phyloP scores from a whole-genome alignment of 345 rosid species.

The Pelargonium nanum region DNA sequence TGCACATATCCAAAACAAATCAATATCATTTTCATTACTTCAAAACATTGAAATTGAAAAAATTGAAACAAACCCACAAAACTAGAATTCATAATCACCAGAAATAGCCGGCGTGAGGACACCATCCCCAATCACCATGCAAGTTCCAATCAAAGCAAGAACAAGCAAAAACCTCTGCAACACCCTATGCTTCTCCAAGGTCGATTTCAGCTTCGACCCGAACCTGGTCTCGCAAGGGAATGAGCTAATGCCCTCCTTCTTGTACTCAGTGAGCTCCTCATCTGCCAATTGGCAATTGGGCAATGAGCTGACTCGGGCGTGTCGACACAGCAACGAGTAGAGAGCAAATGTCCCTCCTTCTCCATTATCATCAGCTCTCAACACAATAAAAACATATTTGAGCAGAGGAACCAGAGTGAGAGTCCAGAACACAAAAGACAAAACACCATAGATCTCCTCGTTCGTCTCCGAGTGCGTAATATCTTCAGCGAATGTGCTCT shows the following conservation, averaged over 20 bases:
- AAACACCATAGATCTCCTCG: conserved; percentile 83
- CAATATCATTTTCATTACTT: neutral
- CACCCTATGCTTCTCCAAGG: conserved; percentile 52
- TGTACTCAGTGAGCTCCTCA: conserved; percentile 61
- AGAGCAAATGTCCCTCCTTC: conserved; percentile 95
- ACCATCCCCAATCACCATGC: conserved; percentile 97
- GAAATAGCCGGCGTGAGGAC: conserved; percentile 66
- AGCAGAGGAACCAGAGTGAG: conserved; percentile 73
- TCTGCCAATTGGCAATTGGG: conserved; percentile 77
- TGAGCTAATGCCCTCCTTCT: conserved; percentile 25
- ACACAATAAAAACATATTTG: conserved; percentile 73
- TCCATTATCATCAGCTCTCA: conserved; percentile 82
- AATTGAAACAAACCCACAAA: conserved; percentile 4
- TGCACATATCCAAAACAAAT: conserved; percentile 20
- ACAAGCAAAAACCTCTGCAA: conserved; percentile 70
- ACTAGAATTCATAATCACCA: conserved; percentile 31
- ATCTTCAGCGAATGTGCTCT: conserved; percentile 70
- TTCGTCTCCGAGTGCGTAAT: conserved; percentile 62
- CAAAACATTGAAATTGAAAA: neutral
- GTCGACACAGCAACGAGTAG: conserved; percentile 73
- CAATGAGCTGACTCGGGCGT: conserved; percentile 75
- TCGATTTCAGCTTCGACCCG: conserved; percentile 50
- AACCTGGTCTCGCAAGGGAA: conserved; percentile 29
- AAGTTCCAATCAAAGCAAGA: conserved; percentile 78
- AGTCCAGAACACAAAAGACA: conserved; percentile 88